These are phyloP conservation scores for Trichoderma breve DNA, from an alignment of 2,329 filamentous ascomycete species.

Conservation along the genomic window DNA sequence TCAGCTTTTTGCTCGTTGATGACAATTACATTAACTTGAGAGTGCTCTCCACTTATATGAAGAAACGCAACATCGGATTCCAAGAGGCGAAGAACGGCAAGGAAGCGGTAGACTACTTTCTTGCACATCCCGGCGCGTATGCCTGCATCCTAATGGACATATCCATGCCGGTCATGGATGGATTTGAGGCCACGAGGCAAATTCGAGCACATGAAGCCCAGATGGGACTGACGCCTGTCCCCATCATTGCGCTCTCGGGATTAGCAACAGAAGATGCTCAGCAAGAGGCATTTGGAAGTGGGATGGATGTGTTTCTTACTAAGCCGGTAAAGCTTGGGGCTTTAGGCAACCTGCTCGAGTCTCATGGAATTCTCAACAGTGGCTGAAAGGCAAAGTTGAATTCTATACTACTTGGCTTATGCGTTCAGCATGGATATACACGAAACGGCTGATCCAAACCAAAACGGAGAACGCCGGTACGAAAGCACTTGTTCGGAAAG, in stretches of 20 bases:
- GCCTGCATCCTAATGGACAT: constrained; percentile 43
- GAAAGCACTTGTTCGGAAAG: background rate
- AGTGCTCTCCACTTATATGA: constrained; percentile 32
- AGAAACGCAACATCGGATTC: constrained; percentile 27
- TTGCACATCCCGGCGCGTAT: constrained; percentile 19
- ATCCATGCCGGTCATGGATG: constrained; percentile 54
- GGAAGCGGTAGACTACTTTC: constrained; percentile 29
- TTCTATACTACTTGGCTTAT: background rate
- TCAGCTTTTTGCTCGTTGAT: constrained; percentile 32
- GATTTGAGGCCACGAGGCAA: constrained; percentile 44
- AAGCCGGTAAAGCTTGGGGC: constrained; percentile 48
- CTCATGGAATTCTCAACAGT: constrained; percentile 1
- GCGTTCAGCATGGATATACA: background rate
- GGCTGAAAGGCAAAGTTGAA: background rate
- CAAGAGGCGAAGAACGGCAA: constrained; percentile 29
- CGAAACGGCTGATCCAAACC: background rate
- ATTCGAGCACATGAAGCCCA: constrained; percentile 46
- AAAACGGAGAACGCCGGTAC: background rate
- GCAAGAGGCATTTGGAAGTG: constrained; percentile 49
- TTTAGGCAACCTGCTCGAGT: constrained; percentile 25
- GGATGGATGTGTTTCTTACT: constrained; percentile 52
- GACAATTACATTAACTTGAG: constrained; percentile 39
- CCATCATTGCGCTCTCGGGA: constrained; percentile 51
- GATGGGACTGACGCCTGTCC: constrained; percentile 36
- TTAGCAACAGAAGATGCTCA: constrained; percentile 46